Evolutionary conservation across 371 early-diverging fungal species (phyloP).

Genomic region (Mortierella sp.): DNA sequence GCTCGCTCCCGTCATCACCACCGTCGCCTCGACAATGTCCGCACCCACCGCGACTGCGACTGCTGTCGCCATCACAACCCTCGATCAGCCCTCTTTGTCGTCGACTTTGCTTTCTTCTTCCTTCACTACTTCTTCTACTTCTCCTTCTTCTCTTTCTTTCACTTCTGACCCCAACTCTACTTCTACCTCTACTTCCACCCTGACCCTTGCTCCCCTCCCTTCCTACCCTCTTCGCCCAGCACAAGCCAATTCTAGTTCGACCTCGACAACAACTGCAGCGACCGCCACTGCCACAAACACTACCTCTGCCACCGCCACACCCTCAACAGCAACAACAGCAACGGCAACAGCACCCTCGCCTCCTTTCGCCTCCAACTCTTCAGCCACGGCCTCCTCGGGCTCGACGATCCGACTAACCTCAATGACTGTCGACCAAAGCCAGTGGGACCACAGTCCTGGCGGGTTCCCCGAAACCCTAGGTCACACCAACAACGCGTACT

Average conservation of each 20-base stretch:
- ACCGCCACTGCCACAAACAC: conserved; percentile 1
- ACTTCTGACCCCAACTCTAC: not conserved
- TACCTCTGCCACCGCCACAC: conserved; percentile 1
- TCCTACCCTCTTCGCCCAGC: not conserved
- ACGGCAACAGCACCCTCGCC: conserved; percentile 3
- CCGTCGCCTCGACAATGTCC: not conserved
- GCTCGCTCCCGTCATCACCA: conserved; percentile 7
- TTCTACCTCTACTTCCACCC: not conserved
- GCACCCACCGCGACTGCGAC: not conserved
- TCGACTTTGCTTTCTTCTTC: not conserved
- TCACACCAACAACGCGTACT: conserved; percentile 43
- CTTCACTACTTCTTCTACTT: not conserved
- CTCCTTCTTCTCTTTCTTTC: not conserved
- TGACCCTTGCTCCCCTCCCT: not conserved
- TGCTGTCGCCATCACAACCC: not conserved
- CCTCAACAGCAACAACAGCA: conserved; percentile 13
- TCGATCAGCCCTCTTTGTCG: not conserved
- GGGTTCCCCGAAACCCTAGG: not conserved
- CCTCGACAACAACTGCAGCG: conserved; percentile 4
- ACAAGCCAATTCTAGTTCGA: not conserved
- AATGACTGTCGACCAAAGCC: not conserved
- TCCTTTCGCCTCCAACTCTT: not conserved
- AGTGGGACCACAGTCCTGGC: not conserved
- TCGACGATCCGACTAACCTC: not conserved
- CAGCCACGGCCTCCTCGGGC: not conserved